Base-by-base conservation (phyloP, 1,284 basidiomycete genomes). In the Hortiboletus rubellus region DNA sequence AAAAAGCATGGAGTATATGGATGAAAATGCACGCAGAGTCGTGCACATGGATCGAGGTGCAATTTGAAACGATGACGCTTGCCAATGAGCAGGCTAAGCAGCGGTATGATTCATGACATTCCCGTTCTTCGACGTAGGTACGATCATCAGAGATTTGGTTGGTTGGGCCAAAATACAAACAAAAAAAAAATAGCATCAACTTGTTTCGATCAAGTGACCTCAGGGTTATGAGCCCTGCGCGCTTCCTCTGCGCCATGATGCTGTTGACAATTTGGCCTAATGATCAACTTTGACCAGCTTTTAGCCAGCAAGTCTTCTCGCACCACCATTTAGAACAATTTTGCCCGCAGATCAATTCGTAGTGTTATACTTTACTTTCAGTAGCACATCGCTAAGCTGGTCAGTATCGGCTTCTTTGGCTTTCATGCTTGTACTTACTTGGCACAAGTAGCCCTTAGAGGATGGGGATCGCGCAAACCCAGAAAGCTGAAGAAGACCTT, bases 151-250 rank as follows among this genome's bases (percentile, higher is more conserved):
- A 27, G 27, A 27, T 27, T 22, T 27, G 27, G 27, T 6, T 27
- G 4, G 27, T 27, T 27, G 27, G 27, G 27, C 27, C 7, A 27
- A 27, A 27, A 27, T 27, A 27, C 27, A 27, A 18, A 37, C 55
- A 44, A 60, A 58, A 31, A 46, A 54, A 46, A 54, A 4, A 41
- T 74, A 74, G 70, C 69, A 73, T 64, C 71, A 74, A 69, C 72
- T 74, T 57, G 72, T 74, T 74, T 73, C 71, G 71, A 73, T 74
- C 71, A 57, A 72, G 72, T 68, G 71, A 73, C 73, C 71, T 73
- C 71, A 61, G 71, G 71, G 73, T 73, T 73, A 74, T 73, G 73
- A 71, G 73, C 73, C 71, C 73, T 61, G 71, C 73, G 72, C 73
- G 73, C 71, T 73, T 69, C 71, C 72, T 63, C 71, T 73, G 71